Base-by-base conservation (phyloP, 192 early-diverging fungal species). In the Rhizoclosmatium globosum region DNA sequence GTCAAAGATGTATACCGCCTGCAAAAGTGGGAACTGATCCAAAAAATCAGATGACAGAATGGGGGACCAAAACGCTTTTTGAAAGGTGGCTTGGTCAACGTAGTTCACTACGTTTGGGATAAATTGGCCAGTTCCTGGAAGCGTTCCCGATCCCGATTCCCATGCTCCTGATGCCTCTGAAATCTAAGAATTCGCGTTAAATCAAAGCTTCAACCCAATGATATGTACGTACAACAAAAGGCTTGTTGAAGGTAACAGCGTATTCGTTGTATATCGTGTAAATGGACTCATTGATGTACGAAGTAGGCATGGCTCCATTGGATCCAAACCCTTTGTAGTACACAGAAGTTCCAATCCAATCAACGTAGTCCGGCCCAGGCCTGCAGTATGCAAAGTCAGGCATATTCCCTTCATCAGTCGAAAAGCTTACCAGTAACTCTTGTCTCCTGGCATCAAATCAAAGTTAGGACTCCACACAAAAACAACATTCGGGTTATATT, bases 261-360 rank as follows among this genome's bases (percentile, higher is more conserved):
- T 67, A 67, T 31, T 47, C 74, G 43, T 59, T 45, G 42, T 76
- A 76, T 13, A 67, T 4, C 3, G 45, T 53, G 23, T 4, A 2
- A 38, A 76, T 47, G 9, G 57, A 47, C 19, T 45, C 15, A 15
- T 61, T 13, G 19, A 66, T 66, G 41, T 59, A 76, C 9, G 61
- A 4, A 9, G 45, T 3, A 11, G 48, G 53, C 19, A 76, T 67
- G 7, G 9, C 9, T 4, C 4, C 43, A 41, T 76, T 67, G 23
- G 17, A 42, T 4, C 74, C 74, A 76, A 66, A 76, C 7, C 64
- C 74, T 76, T 76, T 76, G 60, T 61, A 76, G 46, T 76, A 76
- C 3, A 76, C 9, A 23, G 64, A 67, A 7, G 74, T 59, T 56
- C 74, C 74, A 66, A 76, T 43, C 3, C 47, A 42, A 43, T 76